Conservation (phyloP, 2,329 filamentous ascomycete species). For the Harringtonia aguacate region DNA sequence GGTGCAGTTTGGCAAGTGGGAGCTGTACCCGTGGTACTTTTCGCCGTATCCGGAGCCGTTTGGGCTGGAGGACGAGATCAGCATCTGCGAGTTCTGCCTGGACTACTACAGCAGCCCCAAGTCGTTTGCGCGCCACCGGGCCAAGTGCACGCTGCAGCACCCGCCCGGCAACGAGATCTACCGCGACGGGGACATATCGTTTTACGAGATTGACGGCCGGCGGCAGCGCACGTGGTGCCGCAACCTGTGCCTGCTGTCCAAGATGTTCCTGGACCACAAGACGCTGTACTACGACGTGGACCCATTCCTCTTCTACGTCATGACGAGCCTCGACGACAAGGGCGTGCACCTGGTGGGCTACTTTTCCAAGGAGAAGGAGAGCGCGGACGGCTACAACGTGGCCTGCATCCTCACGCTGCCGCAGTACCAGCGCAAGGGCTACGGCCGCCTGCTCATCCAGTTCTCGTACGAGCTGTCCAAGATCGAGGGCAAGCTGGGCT, state of each 20-base stretch:
- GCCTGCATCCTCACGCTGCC: constrained; percentile 95
- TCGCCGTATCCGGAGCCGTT: constrained; percentile 90
- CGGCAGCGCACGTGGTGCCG: constrained; percentile 94
- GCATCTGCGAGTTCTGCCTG: constrained; percentile 95
- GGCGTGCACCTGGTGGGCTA: constrained; percentile 98
- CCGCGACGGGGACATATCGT: constrained; percentile 83
- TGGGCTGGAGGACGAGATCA: constrained; percentile 79
- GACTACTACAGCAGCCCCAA: constrained; percentile 78
- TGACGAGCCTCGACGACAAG: constrained; percentile 80
- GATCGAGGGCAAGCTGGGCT: constrained; percentile 89
- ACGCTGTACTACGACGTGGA: constrained; percentile 99
- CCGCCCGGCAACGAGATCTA: constrained; percentile 98
- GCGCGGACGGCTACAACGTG: constrained; percentile 92
- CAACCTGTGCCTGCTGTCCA: constrained; percentile 86
- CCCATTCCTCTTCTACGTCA: constrained; percentile 96
- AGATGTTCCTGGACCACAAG: constrained; percentile 96
- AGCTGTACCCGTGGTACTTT: constrained; percentile 98
- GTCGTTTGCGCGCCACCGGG: constrained; percentile 74
- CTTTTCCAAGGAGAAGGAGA: constrained; percentile 98
- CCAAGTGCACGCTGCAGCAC: constrained; percentile 83
- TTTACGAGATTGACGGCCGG: constrained; percentile 94
- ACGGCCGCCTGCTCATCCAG: constrained; percentile 85
- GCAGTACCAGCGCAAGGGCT: constrained; percentile 92
- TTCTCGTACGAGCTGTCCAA: constrained; percentile 97
- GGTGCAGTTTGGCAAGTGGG: constrained; percentile 85